Evolutionary conservation across 306 rosid species (phyloP), one percentile per base, ranked within the genome.

Genomic region (Rosa multiflora): DNA sequence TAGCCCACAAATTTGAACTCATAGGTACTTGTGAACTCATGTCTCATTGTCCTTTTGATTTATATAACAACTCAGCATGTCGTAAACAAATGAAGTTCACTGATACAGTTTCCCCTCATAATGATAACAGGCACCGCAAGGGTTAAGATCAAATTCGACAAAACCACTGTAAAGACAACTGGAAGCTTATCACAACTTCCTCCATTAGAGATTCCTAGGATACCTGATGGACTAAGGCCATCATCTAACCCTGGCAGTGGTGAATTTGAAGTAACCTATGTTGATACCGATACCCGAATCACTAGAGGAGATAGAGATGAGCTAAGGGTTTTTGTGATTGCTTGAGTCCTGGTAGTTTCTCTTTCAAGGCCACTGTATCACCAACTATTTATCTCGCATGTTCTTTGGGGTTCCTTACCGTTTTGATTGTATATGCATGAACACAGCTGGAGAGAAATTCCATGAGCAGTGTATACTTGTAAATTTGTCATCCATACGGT

Each of bases 1-100:
- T 95, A 82, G 98, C 98, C 81, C 98, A 95, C 89, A 93, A 95
- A 90, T 95, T 95, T 82, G 99, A 95, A 81, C 80, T 93, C 82
- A 81, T 76, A 82, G 98, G 98, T 95, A 68, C 26, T 62, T 70
- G 7, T 56, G 55, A 39, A 67, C 26, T 53, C 12, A 32, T 32
- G 35, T 32, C 35, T 32, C 35, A 70, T 26, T 76, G 52, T 46
- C 37, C 64, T 69, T 63, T 13, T 29, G 35, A 49, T 59, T 61
- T 18, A 18, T n/a, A 4, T 62, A 20, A 32, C 56, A 58, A 74
- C 18, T 29, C 32, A 43, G 44, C 37, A 14, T 59, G 58, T 61
- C 0, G 5, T 17, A 18, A 59, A 73, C 70, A 64, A 73, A 48
- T 70, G 49, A 73, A 44, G 26, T 5, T 39, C 68, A 46, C 70